phyloP scores from a whole-genome alignment of 495 filamentous ascomycete species.

The Sporormia fimetaria region DNA sequence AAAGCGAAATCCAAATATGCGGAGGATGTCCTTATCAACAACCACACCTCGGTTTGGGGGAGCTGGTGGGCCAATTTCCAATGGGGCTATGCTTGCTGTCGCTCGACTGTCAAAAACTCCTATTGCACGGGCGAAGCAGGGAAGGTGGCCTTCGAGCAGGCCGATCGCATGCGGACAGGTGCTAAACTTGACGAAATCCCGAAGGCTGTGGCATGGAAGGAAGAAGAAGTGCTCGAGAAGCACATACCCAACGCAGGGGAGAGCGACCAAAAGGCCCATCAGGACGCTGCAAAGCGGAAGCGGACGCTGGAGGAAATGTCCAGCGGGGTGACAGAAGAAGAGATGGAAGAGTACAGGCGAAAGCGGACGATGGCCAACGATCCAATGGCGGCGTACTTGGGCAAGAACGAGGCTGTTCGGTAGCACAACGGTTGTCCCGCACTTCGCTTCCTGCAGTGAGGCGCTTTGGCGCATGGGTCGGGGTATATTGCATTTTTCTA shows the following conservation, averaged over 20 bases:
- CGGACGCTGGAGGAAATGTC: slow-evolving; percentile 63
- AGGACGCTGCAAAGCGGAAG: slow-evolving; percentile 45
- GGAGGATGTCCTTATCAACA: slow-evolving; percentile 79
- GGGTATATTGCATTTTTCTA: slow-evolving; percentile 3
- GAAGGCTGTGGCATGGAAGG: slow-evolving; percentile 33
- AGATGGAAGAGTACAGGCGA: slow-evolving; percentile 69
- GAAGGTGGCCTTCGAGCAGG: slow-evolving; percentile 57
- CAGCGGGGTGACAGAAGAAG: slow-evolving; percentile 65
- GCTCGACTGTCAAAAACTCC: slow-evolving; percentile 84
- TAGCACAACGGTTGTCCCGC: slow-evolving; percentile 9
- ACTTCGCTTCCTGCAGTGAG: neutral
- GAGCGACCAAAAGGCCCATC: slow-evolving; percentile 30
- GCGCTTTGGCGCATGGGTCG: neutral
- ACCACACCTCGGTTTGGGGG: slow-evolving; percentile 88
- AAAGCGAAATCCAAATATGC: slow-evolving; percentile 76
- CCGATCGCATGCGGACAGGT: slow-evolving; percentile 47
- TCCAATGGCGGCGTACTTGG: slow-evolving; percentile 72
- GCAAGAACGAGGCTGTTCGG: slow-evolving; percentile 42
- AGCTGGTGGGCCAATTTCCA: slow-evolving; percentile 94
- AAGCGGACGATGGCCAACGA: slow-evolving; percentile 60
- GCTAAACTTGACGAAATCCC: slow-evolving; percentile 28
- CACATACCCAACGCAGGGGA: slow-evolving; percentile 29
- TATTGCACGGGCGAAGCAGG: slow-evolving; percentile 92
- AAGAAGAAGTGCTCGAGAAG: slow-evolving; percentile 26
- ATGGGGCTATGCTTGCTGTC: slow-evolving; percentile 98